Base-by-base conservation (phyloP, 2,329 filamentous ascomycete species). In the Fusarium albidum region DNA sequence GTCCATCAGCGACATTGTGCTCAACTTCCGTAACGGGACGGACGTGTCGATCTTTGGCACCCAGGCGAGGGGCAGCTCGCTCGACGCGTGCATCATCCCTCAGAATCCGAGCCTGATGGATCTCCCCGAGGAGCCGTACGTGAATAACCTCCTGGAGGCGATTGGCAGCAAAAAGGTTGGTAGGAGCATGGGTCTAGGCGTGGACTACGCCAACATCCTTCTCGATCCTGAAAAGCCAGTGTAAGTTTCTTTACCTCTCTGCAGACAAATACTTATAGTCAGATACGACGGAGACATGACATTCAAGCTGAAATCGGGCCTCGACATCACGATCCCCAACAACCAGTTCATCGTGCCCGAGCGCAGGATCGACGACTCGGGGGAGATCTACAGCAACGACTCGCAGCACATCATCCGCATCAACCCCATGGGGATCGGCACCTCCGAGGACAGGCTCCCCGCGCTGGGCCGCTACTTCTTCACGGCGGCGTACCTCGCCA, bases 381-480 rank as follows among this genome's bases (percentile, higher is more conserved):
- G 56, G 10, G 28, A 49, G 6, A 25, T 50, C 11, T 15, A n/a
- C 8, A 18, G 27, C 35, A 51, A 53, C 41, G 11, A 31, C 15
- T 39, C 40, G 12, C 12, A 26, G 3, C 13, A 33, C 9, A 34
- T 56, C 11, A 2, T 56, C 12, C 40, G 42, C 17, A 31, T 56
- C 34, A 44, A 56, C 27, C 25, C 48, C 11, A 37, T 56, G 41
- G 31, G 25, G 12, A n/a, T n/a, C 14, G 37, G 29, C 10, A 43
- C 32, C 11, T 11, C 11, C 1, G 13, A 13, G 1, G 9, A 9
- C 9, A 21, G 7, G 21, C 13, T 46, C 12, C 54, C 54, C 9
- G 15, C 27, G 7, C 37, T 61, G 2, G 58, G 58, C 5, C 52
- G 45, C 9, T 55, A 55, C 38, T 61, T 61, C 42, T 29, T 61